These are phyloP conservation scores for Termitomyces sp. DNA, from an alignment of 768 basidiomycete genomes.

Conservation along the genomic window DNA sequence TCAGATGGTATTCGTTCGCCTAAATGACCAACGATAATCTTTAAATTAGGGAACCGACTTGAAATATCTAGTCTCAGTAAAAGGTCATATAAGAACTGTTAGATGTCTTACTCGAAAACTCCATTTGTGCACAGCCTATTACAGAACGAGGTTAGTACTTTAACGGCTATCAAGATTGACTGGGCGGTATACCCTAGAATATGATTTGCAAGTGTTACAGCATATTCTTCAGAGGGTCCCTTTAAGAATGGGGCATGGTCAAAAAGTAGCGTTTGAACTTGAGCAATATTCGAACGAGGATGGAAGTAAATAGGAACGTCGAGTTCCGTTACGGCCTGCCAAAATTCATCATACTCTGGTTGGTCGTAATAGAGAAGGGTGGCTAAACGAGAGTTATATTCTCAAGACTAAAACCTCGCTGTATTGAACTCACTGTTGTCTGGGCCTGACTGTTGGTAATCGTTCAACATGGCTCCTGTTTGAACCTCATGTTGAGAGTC, in stretches of 20 bases:
- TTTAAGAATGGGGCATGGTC: slow-evolving; percentile 27
- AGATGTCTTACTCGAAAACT: slow-evolving; percentile 28
- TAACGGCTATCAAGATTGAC: not conserved
- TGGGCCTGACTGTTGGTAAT: slow-evolving; percentile 37
- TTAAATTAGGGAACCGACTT: slow-evolving; percentile 36
- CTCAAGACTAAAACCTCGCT: not conserved
- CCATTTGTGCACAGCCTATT: slow-evolving; percentile 29
- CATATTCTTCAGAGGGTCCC: slow-evolving; percentile 31
- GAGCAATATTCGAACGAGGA: slow-evolving; percentile 25
- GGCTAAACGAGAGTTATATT: slow-evolving; percentile 13
- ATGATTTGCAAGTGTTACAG: slow-evolving; percentile 32
- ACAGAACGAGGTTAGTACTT: not conserved
- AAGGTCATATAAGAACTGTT: not conserved
- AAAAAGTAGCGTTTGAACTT: slow-evolving; percentile 20
- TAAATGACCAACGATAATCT: slow-evolving; percentile 38
- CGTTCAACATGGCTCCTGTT: slow-evolving; percentile 33
- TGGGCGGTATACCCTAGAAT: slow-evolving; percentile 27
- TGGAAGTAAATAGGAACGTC: slow-evolving; percentile 35
- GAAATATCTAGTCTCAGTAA: not conserved
- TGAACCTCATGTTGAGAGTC: not conserved
- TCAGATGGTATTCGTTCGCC: slow-evolving; percentile 39
- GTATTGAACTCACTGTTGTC: slow-evolving; percentile 24
- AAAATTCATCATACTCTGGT: slow-evolving; percentile 33
- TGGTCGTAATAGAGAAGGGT: slow-evolving; percentile 33
- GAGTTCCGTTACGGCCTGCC: slow-evolving; percentile 30